phyloP scores from a whole-genome alignment of 441 rosid species.

The Melastoma candidum region DNA sequence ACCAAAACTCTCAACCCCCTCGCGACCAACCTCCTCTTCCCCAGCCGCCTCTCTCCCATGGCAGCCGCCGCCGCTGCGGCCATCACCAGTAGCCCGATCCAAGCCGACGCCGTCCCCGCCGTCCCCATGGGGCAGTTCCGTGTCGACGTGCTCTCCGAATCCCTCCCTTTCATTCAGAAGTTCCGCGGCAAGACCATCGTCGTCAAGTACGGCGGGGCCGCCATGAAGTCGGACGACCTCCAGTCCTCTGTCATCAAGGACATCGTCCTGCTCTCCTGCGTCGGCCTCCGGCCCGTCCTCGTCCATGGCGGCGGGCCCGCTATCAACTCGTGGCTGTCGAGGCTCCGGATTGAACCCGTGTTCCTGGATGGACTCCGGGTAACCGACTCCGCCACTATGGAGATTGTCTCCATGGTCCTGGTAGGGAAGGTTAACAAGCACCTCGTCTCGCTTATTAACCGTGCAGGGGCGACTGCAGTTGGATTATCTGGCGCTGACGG shows the following conservation, averaged over 20 bases:
- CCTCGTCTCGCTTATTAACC: constrained; percentile 64
- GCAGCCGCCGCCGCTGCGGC: constrained; percentile 2
- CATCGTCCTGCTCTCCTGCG: constrained; percentile 77
- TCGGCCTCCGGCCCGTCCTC: constrained; percentile 81
- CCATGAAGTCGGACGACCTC: constrained; percentile 74
- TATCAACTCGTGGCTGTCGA: constrained; percentile 68
- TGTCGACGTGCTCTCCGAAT: constrained; percentile 70
- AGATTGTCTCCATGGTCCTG: constrained; percentile 86
- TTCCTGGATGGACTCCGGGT: constrained; percentile 90
- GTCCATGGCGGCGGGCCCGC: constrained; percentile 96
- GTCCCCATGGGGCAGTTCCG: constrained; percentile 26
- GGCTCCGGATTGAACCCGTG: constrained; percentile 55
- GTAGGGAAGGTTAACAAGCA: constrained; percentile 83
- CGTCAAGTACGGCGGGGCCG: constrained; percentile 93
- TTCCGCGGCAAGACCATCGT: constrained; percentile 80
- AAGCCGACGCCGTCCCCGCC: background rate
- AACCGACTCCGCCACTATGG: constrained; percentile 85
- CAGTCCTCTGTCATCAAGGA: constrained; percentile 69
- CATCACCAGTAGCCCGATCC: background rate
- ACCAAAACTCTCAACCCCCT: background rate
- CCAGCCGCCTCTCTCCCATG: constrained; percentile 2
- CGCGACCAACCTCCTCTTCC: background rate
- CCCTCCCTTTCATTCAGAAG: constrained; percentile 84
- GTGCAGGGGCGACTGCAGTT: constrained; percentile 80
- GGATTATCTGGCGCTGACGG: constrained; percentile 89